These are phyloP conservation scores for Solanum piurae DNA, from an alignment of 257 asterid species.

Conservation along the genomic window DNA sequence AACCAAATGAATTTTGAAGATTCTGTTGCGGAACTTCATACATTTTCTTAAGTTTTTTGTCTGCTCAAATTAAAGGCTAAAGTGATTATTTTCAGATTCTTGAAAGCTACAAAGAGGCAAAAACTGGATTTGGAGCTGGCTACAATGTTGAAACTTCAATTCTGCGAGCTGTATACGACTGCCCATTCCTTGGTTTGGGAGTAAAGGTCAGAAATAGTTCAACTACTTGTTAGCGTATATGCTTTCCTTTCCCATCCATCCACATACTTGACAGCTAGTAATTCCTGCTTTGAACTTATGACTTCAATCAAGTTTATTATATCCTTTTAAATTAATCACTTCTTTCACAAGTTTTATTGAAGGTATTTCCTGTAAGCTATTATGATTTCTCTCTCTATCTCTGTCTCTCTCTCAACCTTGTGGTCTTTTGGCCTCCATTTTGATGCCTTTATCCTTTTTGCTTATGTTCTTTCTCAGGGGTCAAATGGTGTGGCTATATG, in stretches of 20 bases:
- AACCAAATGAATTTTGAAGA: not conserved
- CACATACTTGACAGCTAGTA: not conserved
- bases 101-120: slow-evolving; percentile 46
- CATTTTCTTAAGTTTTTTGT: not conserved
- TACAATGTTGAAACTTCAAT: slow-evolving; percentile 53
- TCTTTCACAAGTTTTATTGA: not conserved
- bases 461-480: slow-evolving; percentile 38
- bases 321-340: not conserved
- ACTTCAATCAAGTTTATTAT: not conserved
- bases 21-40: not conserved
- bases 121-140: slow-evolving; percentile 86
- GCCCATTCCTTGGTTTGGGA: slow-evolving; percentile 72
- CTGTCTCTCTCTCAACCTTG: not conserved
- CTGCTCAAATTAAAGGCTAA: slow-evolving; percentile 2
- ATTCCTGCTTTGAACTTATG: not conserved
- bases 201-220: slow-evolving; percentile 37
- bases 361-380: not conserved
- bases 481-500: slow-evolving; percentile 58
- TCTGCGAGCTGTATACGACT: slow-evolving; percentile 56
- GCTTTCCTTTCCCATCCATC: not conserved
- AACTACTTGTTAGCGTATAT: not conserved
- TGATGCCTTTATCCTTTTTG: not conserved
- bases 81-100: slow-evolving; percentile 49
- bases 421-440: not conserved
- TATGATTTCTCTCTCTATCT: not conserved